phyloP scores from a whole-genome alignment of 148 eudicot species.

The Vaccinium vitisidaea region DNA sequence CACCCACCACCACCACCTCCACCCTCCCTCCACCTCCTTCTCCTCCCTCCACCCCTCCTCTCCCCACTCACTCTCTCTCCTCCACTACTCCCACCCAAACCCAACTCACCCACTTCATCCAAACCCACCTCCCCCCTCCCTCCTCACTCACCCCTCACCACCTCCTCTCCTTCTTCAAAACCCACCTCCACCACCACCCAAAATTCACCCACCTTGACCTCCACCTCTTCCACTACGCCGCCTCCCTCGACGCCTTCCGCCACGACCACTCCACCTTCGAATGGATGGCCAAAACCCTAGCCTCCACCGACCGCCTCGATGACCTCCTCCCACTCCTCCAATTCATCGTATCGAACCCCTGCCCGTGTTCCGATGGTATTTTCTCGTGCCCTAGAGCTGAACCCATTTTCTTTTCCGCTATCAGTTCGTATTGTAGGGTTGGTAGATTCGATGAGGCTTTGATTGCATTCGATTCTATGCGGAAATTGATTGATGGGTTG shows the following conservation, averaged over 20 bases:
- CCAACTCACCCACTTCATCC: constrained; percentile 57
- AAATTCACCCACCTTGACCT: constrained; percentile 74
- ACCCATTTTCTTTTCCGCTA: constrained; percentile 68
- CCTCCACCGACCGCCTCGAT: constrained; percentile 65
- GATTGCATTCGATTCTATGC: constrained; percentile 60
- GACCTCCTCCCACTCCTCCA: constrained; percentile 45
- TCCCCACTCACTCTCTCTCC: constrained; percentile 30
- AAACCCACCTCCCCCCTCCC: constrained; percentile 47
- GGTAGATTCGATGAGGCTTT: constrained; percentile 69
- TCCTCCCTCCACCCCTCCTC: constrained; percentile 4
- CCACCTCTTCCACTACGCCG: constrained; percentile 76
- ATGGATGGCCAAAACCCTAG: constrained; percentile 77
- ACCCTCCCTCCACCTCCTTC: constrained; percentile 17
- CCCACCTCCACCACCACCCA: constrained; percentile 75
- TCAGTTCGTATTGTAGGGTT: constrained; percentile 58
- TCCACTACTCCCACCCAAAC: constrained; percentile 46
- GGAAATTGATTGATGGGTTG: constrained; percentile 73
- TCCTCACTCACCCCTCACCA: constrained; percentile 55
- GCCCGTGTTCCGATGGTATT: constrained; percentile 90
- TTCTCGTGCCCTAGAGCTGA: constrained; percentile 77
- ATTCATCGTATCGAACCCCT: constrained; percentile 63
- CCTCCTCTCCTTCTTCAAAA: constrained; percentile 64
- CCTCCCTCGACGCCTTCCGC: constrained; percentile 69
- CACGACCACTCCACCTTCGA: constrained; percentile 79
- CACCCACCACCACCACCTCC: neutral